Evolutionary conservation across 2,329 filamentous ascomycete genomes (phyloP), one percentile per base, ranked within the genome.

Genomic region (Elsinoe batatas): DNA sequence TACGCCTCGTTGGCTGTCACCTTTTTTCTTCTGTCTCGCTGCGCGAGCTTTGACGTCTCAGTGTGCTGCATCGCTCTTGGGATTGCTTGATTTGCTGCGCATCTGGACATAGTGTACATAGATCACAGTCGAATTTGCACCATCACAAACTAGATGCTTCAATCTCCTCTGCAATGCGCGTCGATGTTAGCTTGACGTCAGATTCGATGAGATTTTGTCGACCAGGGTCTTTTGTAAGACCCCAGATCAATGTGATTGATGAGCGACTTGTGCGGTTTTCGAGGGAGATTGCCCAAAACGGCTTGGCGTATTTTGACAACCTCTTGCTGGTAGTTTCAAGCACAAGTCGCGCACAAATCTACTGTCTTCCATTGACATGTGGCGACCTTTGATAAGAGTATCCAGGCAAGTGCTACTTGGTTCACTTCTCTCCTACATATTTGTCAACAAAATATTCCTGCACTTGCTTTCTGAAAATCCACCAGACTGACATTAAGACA

Each of bases 81-180:
- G 12, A 22, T 3, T 35, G 26, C 44, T 10, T 49, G 17, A 17
- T 13, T 17, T 36, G 17, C 13, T 26, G 32, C 44, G 44, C 44
- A 36, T 51, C 47, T 38, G 47, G 32, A 51, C 47, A 51, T 51
- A 38, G 47, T 51, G 47, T 51, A 51, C n/a, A 51, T 51, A 51
- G 47, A 51, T 33, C 47, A 51, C n/a, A 18, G 33, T 51, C 33
- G 35, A 51, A 37, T 38, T 38, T 10, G 1, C 40, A 44, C 13
- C 40, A 44, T 44, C 7, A 30, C 26, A 30, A 30, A 30, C 4
- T 30, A 30, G 26, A 30, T 30, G 4, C 26, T 30, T 7, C 26
- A 30, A 30, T 30, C 26, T 30, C 26, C 26, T 30, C 26, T 30
- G 7, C 26, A 30, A 30, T 7, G n/a, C 15, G 10, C 15, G 3